A percentile compares a stretch with the other conserved stretches of the same genome.
Conservation (phyloP, 768 basidiomycete species). For the Exidia glandulosa region DNA sequence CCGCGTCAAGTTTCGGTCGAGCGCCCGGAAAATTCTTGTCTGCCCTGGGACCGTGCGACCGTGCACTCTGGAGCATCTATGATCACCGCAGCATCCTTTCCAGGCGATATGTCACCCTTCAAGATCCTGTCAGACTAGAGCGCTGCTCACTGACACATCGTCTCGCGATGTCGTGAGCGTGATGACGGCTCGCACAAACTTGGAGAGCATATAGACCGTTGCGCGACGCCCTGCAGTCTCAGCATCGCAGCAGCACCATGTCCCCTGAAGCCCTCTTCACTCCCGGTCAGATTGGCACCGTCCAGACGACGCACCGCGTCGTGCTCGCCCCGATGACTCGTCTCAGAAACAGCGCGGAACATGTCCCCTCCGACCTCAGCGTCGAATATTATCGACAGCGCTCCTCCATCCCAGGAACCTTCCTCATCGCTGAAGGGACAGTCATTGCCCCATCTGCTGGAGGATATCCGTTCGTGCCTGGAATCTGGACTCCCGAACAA, state of each 20-base stretch:
- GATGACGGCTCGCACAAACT: too few species aligned
- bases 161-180: neutral
- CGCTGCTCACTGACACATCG: neutral
- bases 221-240: too few species aligned
- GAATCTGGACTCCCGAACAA: constrained; percentile 53
- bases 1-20: too few species aligned
- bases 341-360: constrained; percentile 9
- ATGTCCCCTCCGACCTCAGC: constrained; percentile 9
- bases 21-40: too few species aligned
- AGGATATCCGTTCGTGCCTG: constrained; percentile 36
- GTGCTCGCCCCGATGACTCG: constrained; percentile 15
- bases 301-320: constrained; percentile 11
- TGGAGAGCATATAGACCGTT: too few species aligned
- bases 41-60: too few species aligned
- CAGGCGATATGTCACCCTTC: too few species aligned
- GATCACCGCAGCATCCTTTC: too few species aligned
- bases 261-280: neutral
- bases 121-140: neutral
- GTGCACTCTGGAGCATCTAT: too few species aligned
- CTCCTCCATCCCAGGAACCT: constrained; percentile 13
- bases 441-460: constrained; percentile 18
- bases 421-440: constrained; percentile 26
- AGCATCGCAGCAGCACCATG: neutral
- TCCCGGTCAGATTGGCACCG: constrained; percentile 4
- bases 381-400: constrained; percentile 10